Percentiles rank a stretch among this genome's conserved stretches.
Evolutionary conservation across 306 rosid species (phyloP).

Genomic region (Datisca glomerata): DNA sequence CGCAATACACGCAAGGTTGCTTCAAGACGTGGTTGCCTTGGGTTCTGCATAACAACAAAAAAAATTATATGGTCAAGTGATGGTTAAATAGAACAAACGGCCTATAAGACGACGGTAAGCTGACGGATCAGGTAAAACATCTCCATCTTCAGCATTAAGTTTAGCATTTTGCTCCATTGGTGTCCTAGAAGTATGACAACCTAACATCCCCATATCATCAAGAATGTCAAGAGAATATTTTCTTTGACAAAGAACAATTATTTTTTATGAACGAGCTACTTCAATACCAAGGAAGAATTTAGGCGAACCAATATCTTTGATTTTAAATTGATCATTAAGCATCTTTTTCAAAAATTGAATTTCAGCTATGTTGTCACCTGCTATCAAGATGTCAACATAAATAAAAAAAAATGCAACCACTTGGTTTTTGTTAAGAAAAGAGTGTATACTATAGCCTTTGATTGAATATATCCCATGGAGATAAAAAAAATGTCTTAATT

Average conservation of each 20-base stretch:
- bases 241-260: background rate
- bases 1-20: background rate
- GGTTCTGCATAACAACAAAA: background rate
- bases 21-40: background rate
- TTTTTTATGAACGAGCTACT: background rate
- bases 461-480: no score
- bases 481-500: no score
- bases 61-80: background rate
- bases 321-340: background rate
- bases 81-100: background rate
- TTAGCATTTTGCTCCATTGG: background rate
- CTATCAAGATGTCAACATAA: no score
- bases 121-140: background rate
- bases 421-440: background rate
- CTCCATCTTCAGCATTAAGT: background rate
- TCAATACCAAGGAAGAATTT: background rate
- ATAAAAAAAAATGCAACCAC: no score
- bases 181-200: background rate
- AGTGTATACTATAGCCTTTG: background rate
- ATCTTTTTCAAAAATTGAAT: background rate
- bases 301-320: no score
- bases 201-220: background rate
- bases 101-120: background rate
- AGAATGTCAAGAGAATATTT: background rate
- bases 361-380: background rate